Base-by-base conservation (phyloP, 208 protist genomes). In the Leishmania arabica region DNA sequence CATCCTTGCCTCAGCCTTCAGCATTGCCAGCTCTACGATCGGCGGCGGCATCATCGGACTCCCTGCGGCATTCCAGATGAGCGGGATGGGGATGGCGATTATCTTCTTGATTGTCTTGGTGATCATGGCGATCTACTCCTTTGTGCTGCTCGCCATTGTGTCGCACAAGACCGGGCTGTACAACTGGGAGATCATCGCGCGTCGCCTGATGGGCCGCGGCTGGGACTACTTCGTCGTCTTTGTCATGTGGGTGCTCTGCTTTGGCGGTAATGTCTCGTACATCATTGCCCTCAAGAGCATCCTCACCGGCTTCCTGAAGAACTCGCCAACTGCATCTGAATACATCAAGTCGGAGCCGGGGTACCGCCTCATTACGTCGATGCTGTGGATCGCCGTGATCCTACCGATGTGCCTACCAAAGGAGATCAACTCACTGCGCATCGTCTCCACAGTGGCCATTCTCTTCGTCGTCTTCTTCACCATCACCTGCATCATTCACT, bases 351-450 rank as follows among this genome's bases (percentile, higher is more conserved):
- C 78, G 42, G 51, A 83, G 19, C 9, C 27, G 17, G 90, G 92
- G 4, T 75, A 80, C 11, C 89, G 89, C 42, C 53, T 95, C 15
- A 81, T 97, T 51, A 88, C 86, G 3, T 78, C 84, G 64, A 60
- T 85, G 40, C 70, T 97, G 37, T 97, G 91, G 92, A 69, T 95
- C 66, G 9, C 17, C 42, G 68, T 72, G 68, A 72, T 72, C 7
- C 42, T 72, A 24, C 68, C 68, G 42, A 72, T 97, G 66, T 95
- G 82, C 51, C 75, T 96, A 40, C 90, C 81, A 6, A 92, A 92
- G 83, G 87, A 91, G 75, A 94, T 98, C 78, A 95, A 96, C 82
- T 96, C 92, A 0, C 86, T 98, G 37, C 91, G 95, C 15, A 78
- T 90, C 71, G 40, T 93, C 13, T 95, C 93, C 2, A 81, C 88